Evolutionary conservation across 2,329 filamentous ascomycete genomes (phyloP).

Genomic region (Mariannaea sp.): DNA sequence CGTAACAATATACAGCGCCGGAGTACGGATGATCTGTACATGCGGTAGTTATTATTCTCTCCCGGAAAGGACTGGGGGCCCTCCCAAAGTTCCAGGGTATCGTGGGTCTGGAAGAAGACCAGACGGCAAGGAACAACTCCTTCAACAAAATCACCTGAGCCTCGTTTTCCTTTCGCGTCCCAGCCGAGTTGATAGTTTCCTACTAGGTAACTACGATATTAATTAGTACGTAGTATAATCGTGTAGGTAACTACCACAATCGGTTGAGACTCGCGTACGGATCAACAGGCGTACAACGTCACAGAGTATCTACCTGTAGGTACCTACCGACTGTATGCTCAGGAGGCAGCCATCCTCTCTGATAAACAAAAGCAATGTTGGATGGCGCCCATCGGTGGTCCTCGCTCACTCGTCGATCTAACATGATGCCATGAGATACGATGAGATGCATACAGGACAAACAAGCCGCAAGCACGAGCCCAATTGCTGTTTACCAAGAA

Average conservation of each 20-base stretch:
- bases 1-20: no score
- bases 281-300: no score
- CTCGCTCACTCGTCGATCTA: neutral
- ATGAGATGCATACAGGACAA: neutral
- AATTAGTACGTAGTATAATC: no score
- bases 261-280: no score
- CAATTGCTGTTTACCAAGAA: no score
- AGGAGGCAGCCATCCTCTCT: conserved; percentile 3
- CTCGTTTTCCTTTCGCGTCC: conserved; percentile 6
- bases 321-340: no score
- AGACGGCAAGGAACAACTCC: conserved; percentile 7
- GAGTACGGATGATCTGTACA: no score
- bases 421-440: neutral
- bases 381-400: neutral
- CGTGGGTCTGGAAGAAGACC: neutral
- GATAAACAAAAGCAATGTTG: neutral
- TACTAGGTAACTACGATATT: no score
- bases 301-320: no score
- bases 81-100: neutral
- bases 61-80: conserved; percentile 1
- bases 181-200: no score
- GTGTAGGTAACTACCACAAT: no score
- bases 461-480: neutral
- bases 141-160: conserved; percentile 1
- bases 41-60: neutral